Evolutionary conservation across 208 protist species (phyloP).

Genomic region (Leishmania gerbilli): DNA sequence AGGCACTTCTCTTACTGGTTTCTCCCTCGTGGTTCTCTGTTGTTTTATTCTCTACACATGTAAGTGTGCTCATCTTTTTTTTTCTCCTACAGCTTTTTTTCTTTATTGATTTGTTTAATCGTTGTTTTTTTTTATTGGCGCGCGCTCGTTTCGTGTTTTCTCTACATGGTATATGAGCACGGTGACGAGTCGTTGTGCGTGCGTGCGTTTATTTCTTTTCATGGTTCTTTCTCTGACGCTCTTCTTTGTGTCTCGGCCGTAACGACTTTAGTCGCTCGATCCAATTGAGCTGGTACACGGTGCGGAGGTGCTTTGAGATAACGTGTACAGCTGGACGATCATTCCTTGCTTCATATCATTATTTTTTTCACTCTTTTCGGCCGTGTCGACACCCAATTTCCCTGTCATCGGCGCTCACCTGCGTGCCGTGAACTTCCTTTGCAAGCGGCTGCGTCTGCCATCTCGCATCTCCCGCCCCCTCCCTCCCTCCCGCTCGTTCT

Average conservation of each 20-base stretch:
- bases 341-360: slow-evolving; percentile 5
- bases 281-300: not conserved
- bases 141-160: not conserved
- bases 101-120: not conserved
- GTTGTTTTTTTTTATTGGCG: not conserved
- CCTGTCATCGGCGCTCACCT: not conserved
- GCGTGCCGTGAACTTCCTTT: not conserved
- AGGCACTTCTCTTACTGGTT: not conserved
- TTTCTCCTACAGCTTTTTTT: not conserved
- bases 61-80: not conserved
- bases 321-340: not conserved
- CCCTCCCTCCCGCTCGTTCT: not conserved
- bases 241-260: not conserved
- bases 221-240: not conserved
- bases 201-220: not conserved
- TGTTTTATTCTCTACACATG: not conserved
- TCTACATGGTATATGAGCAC: not conserved
- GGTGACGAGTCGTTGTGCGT: not conserved
- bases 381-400: not conserved
- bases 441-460: not conserved
- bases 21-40: not conserved
- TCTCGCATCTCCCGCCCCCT: not conserved
- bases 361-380: slow-evolving; percentile 10
- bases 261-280: not conserved
- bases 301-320: not conserved